These are phyloP conservation scores for Ogataea dorogensis DNA, from an alignment of 805 yeast genomes.

Conservation along the genomic window DNA sequence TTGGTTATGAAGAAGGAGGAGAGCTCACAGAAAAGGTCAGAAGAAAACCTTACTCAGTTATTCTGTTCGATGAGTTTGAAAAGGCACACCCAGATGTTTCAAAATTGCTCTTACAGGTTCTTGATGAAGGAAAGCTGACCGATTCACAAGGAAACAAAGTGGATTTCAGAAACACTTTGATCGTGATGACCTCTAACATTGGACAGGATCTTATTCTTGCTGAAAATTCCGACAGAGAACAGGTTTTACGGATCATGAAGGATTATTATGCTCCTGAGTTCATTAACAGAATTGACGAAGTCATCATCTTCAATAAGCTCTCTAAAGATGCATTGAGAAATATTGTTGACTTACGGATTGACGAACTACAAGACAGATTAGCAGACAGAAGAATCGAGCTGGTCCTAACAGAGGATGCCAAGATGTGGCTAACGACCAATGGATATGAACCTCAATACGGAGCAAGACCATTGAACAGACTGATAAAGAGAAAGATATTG, in stretches of 20 bases:
- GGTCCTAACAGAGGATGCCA: slow-evolving; percentile 56
- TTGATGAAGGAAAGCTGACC: slow-evolving; percentile 92
- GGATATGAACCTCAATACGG: slow-evolving; percentile 95
- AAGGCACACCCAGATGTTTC: slow-evolving; percentile 97
- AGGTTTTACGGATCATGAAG: slow-evolving; percentile 68
- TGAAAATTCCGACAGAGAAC: slow-evolving; percentile 59
- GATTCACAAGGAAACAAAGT: slow-evolving; percentile 94
- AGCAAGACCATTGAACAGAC: slow-evolving; percentile 92
- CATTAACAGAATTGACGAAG: slow-evolving; percentile 89
- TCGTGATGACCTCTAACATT: slow-evolving; percentile 94
- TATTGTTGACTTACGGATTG: slow-evolving; percentile 81
- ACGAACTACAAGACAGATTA: slow-evolving; percentile 77
- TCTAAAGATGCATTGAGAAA: slow-evolving; percentile 70
- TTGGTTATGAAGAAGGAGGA: slow-evolving; percentile 94
- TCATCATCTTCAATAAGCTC: slow-evolving; percentile 88
- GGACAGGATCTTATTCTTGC: slow-evolving; percentile 86
- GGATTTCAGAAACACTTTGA: slow-evolving; percentile 91
- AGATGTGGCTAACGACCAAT: slow-evolving; percentile 72
- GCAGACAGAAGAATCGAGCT: slow-evolving; percentile 71
- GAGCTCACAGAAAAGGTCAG: slow-evolving; percentile 95
- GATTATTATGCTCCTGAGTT: slow-evolving; percentile 89
- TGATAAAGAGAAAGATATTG: slow-evolving; percentile 77
- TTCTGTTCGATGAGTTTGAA: slow-evolving; percentile 93
- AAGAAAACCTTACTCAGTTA: slow-evolving; percentile 91
- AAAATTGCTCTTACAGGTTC: slow-evolving; percentile 82